Percentiles rank a stretch among this genome's conserved stretches.
These are phyloP conservation scores for Penicillium bialowiezense DNA, from an alignment of 495 filamentous ascomycete genomes.

Conservation along the genomic window DNA sequence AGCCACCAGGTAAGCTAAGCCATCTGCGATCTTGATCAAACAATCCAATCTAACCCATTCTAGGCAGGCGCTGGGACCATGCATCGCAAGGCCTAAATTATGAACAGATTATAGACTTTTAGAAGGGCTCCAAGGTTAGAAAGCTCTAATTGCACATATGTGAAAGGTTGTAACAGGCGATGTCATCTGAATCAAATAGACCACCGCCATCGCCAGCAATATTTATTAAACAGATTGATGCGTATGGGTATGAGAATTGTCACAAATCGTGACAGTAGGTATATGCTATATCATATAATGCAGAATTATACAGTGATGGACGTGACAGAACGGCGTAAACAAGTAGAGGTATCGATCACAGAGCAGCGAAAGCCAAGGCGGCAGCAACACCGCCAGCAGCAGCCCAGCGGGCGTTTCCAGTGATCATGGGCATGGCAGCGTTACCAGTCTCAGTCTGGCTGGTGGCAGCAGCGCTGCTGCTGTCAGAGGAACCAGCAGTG, in stretches of 20 bases:
- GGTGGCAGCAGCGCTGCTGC: conserved; percentile 2
- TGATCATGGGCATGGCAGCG: conserved; percentile 15
- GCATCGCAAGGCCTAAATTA: conserved; percentile 26
- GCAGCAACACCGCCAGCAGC: conserved; percentile 17
- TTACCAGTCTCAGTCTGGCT: conserved; percentile 8
- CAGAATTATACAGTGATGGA: background rate
- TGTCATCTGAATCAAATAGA: too few species aligned
- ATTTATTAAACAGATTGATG: background rate
- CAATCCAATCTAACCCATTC: too few species aligned
- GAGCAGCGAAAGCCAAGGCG: conserved; percentile 4
- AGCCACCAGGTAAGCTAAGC: conserved; percentile 72
- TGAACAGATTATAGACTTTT: background rate
- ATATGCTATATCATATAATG: background rate
- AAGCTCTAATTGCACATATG: background rate
- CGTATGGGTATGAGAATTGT: too few species aligned
- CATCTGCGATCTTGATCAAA: too few species aligned
- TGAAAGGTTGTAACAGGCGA: background rate
- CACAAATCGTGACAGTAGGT: background rate
- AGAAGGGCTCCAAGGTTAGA: too few species aligned
- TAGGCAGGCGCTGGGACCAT: conserved; percentile 23
- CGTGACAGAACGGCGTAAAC: background rate
- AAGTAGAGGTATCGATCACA: background rate
- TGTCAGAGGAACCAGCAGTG: background rate
- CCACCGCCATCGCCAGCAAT: background rate
- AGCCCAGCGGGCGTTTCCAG: conserved; percentile 14